Base-by-base conservation (phyloP, 805 yeast species). In the Kregervanrija fluxuum region DNA sequence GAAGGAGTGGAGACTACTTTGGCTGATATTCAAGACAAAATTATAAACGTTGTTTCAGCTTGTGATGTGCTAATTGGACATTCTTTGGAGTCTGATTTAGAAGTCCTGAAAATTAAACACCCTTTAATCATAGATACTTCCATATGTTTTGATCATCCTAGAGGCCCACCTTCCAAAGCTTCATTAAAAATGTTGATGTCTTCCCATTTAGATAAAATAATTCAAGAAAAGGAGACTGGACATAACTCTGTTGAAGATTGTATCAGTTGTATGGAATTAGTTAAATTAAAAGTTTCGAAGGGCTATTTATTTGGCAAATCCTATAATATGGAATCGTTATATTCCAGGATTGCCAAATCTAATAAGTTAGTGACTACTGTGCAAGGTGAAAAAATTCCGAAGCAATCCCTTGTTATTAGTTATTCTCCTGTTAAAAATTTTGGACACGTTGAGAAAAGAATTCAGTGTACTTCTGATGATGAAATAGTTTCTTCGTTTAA, bases 201-300 rank as follows among this genome's bases (percentile, higher is more conserved):
- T 10, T 74, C 70, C 45, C 76, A 71, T 57, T 64, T 90, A 34
- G 63, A 69, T 14, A 64, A 74, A 41, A 65, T 61, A 0, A 91
- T 91, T 42, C 98, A 93, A 61, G 65, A 64, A 22, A 81, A 83
- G n/a, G 30, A 40, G 30, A 52, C 47, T 3, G 95, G 95, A 1
- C 98, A 91, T 62, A 85, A 90, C 43, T 84, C 98, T 0, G 72
- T 83, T 4, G 96, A 87, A 58, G 99, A 91, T 59, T 84, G 95
- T 11, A 61, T 61, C 30, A 80, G 95, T 1, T 86, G 96, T 58
- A 68, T 90, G 55, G 88, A 86, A 42, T 71, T 91, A 41, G 76
- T 85, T 1, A 80, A 85, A 53, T 53, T 79, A 51, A 89, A 90
- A 57, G 62, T 89, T 11, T 62, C 69, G 4, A 79, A 81, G 45